Evolutionary conservation across 768 basidiomycete species (phyloP).

Genomic region (Lenzites betulinus): DNA sequence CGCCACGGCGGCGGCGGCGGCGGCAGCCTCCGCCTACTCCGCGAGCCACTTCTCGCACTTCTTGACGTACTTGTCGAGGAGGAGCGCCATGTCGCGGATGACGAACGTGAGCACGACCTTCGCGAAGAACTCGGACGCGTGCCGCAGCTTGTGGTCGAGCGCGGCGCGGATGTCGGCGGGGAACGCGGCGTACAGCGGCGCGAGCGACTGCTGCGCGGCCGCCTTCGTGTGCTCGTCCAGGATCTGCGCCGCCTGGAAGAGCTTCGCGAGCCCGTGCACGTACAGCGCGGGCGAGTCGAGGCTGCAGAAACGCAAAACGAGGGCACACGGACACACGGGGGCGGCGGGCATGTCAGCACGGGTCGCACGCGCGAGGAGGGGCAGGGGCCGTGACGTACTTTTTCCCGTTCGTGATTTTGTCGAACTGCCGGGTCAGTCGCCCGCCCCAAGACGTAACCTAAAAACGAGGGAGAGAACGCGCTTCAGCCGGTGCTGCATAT

Average conservation of each 20-base stretch:
- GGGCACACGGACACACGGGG: too few relatives aligned
- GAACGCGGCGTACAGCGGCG: slow-evolving; percentile 74
- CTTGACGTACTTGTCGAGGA: slow-evolving; percentile 92
- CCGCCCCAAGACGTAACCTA: slow-evolving; percentile 69
- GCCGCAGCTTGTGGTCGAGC: slow-evolving; percentile 74
- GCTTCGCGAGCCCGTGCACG: slow-evolving; percentile 69
- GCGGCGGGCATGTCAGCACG: slow-evolving; percentile 3
- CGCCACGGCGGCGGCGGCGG: too few relatives aligned
- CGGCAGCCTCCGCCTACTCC: too few relatives aligned
- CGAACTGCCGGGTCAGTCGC: slow-evolving; percentile 72
- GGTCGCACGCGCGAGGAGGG: not conserved
- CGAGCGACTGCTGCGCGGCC: slow-evolving; percentile 59
- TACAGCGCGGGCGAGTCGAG: slow-evolving; percentile 88
- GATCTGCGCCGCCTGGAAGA: slow-evolving; percentile 76
- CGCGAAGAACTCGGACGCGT: slow-evolving; percentile 90
- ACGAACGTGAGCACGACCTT: slow-evolving; percentile 88
- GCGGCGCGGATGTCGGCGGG: slow-evolving; percentile 61
- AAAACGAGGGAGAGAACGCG: not conserved
- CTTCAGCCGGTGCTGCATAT: not conserved
- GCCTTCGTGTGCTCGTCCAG: slow-evolving; percentile 87
- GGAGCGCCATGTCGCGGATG: slow-evolving; percentile 79
- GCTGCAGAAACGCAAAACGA: slow-evolving; percentile 40
- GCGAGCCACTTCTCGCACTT: slow-evolving; percentile 92
- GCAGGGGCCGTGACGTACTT: slow-evolving; percentile 54
- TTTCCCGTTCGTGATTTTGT: slow-evolving; percentile 87